Conservation (phyloP, 768 basidiomycete species). For the Suillus weaverae region DNA sequence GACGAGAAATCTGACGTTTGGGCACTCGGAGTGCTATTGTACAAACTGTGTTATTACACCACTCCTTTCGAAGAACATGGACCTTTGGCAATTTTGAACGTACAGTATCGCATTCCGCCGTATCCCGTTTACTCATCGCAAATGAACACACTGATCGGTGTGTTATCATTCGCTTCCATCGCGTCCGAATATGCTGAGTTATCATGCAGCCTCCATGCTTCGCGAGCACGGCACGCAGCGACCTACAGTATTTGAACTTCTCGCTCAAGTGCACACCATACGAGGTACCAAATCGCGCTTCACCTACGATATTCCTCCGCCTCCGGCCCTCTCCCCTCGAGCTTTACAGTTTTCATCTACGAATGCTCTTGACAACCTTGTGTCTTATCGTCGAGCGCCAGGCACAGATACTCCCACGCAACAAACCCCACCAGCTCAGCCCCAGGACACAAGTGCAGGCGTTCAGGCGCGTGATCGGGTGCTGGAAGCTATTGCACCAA, state of each 20-base stretch:
- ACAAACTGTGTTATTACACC: constrained; percentile 99
- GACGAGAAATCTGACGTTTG: constrained; percentile 97
- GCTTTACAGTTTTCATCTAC: constrained; percentile 29
- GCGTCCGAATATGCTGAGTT: constrained; percentile 13
- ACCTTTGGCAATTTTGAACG: constrained; percentile 92
- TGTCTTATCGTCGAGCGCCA: constrained; percentile 36
- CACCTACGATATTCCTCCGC: constrained; percentile 58
- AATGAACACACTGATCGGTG: constrained; percentile 83
- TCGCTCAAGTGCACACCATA: constrained; percentile 79
- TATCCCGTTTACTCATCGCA: constrained; percentile 85
- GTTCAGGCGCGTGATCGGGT: constrained; percentile 75
- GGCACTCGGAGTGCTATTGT: constrained; percentile 95
- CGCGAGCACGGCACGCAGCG: constrained; percentile 86
- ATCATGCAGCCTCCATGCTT: constrained; percentile 77
- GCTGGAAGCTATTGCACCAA: constrained; percentile 75
- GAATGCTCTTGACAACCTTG: constrained; percentile 37
- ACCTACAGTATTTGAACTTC: constrained; percentile 85
- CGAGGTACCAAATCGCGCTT: constrained; percentile 85
- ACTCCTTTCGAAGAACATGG: constrained; percentile 99
- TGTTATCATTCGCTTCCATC: constrained; percentile 21
- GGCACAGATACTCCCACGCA: constrained; percentile 18
- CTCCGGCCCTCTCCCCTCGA: constrained; percentile 47
- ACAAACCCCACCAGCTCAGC: constrained; percentile 11
- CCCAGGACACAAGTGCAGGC: constrained; percentile 46
- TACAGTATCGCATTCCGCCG: constrained; percentile 89